Base-by-base conservation (phyloP, 129 eudicot genomes). In the Mikania micrantha region DNA sequence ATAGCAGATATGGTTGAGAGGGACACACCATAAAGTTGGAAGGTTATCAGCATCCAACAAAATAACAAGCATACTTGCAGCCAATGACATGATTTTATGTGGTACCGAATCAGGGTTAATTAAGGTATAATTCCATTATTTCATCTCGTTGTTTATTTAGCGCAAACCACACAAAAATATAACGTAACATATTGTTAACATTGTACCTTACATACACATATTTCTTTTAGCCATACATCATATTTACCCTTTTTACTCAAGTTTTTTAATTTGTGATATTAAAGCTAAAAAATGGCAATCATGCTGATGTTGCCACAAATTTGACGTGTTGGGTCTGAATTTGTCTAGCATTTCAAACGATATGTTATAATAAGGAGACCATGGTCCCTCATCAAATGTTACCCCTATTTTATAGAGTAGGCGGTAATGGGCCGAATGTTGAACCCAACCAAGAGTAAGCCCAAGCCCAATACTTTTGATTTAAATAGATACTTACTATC, bases 11-110 rank as follows among this genome's bases (percentile, higher is more conserved):
- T 90, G 96, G 96, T 77, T 90, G 74, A 86, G 96, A 82, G 96
- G 96, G 20, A 74, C 96, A 77, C 85, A 81, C 22, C 95, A 90
- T 66, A 90, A 82, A 75, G 96, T 90, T 36, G 96, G 96, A 70
- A 86, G 96, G 67, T 65, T 90, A 80, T 84, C 96, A 75, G 95
- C 87, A 64, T 95, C 95, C n/a, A 82, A 90, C 80, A 86, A 84
- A 83, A 84, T 90, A 69, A 90, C 96, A 42, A 86, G 96, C 80
- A 64, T 90, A n/a, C 83, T 90, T 27, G 65, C 90, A 53, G 96
- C 86, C 56, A 90, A 90, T 74, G 96, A 90, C 83, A 82, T 86
- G 85, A 74, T 90, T 49, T 56, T 90, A 24, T 90, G 96, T 78
- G 96, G 96, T 49, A 90, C 95, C 20, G 96, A 86, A 56, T 75